Conservation (phyloP, 2,329 filamentous ascomycete genomes). For the Fragosphaeria purpurea region DNA sequence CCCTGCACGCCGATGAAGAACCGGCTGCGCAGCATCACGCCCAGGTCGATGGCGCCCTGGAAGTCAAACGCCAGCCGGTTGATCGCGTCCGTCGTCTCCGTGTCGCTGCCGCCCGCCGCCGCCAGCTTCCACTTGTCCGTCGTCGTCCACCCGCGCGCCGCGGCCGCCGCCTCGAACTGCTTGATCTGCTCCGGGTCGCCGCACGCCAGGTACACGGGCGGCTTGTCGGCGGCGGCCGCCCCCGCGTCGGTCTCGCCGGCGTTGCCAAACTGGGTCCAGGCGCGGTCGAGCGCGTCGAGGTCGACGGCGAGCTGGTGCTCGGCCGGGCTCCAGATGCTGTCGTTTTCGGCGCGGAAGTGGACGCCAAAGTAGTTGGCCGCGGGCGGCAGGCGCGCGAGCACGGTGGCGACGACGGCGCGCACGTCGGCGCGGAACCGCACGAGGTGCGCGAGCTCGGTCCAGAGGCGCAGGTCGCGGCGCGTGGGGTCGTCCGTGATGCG, state of each 20-base stretch:
- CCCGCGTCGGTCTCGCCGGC: too few species aligned
- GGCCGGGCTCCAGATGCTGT: slow-evolving; percentile 26
- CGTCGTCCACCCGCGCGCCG: slow-evolving; percentile 23
- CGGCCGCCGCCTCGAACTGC: slow-evolving; percentile 20
- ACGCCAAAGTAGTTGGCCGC: slow-evolving; percentile 21
- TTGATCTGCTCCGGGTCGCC: slow-evolving; percentile 23
- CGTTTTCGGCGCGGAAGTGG: slow-evolving; percentile 26
- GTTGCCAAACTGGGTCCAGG: slow-evolving; percentile 19
- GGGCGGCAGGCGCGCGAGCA: slow-evolving; percentile 16
- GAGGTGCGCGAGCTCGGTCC: slow-evolving; percentile 24
- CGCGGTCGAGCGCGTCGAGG: slow-evolving; percentile 23
- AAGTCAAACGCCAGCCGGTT: slow-evolving; percentile 24
- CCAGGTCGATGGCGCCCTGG: slow-evolving; percentile 25
- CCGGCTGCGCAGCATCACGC: slow-evolving; percentile 20
- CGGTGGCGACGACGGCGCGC: slow-evolving; percentile 16
- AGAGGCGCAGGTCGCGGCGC: slow-evolving; percentile 21
- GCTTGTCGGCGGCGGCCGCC: too few species aligned
- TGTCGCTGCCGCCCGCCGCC: slow-evolving; percentile 8
- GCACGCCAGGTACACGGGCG: slow-evolving; percentile 25
- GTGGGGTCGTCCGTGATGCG: slow-evolving; percentile 27
- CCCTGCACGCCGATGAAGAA: slow-evolving; percentile 26
- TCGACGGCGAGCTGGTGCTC: slow-evolving; percentile 24
- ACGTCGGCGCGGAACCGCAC: slow-evolving; percentile 21
- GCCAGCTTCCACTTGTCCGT: slow-evolving; percentile 24
- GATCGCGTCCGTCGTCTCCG: slow-evolving; percentile 14